Conservation (phyloP, 2,329 filamentous ascomycete genomes). For the Cryoendolithus antarcticus region DNA sequence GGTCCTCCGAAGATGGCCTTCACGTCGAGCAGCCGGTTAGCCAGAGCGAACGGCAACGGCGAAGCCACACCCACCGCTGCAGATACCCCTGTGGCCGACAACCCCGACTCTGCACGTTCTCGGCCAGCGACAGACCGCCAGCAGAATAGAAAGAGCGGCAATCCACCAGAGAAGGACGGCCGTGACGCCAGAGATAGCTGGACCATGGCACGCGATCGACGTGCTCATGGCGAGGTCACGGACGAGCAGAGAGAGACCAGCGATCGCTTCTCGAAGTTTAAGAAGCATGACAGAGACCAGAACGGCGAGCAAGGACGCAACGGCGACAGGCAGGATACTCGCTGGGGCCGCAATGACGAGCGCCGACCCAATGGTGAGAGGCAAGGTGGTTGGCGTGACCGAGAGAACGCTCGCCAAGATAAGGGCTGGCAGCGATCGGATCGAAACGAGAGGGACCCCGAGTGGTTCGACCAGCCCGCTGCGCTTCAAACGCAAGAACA, state of each 20-base stretch:
- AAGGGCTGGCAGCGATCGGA: conserved; percentile 44
- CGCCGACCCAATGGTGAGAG: conserved; percentile 27
- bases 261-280: conserved; percentile 40
- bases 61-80: conserved; percentile 25
- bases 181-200: conserved; percentile 55
- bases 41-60: conserved; percentile 21
- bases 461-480: conserved; percentile 61
- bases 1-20: conserved; percentile 76
- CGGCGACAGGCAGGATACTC: conserved; percentile 60
- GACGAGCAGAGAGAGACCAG: conserved; percentile 55
- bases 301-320: conserved; percentile 48
- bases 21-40: conserved; percentile 55
- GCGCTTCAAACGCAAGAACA: conserved; percentile 53
- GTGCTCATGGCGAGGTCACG: conserved; percentile 10
- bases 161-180: conserved; percentile 21
- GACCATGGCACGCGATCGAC: conserved; percentile 61
- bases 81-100: conserved; percentile 16
- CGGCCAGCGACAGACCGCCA: conserved; percentile 33
- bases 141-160: conserved; percentile 27
- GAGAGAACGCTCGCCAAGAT: conserved; percentile 26
- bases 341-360: conserved; percentile 36
- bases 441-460: conserved; percentile 66
- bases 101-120: conserved; percentile 22
- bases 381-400: conserved; percentile 48
- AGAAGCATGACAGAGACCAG: conserved; percentile 15